phyloP scores from a whole-genome alignment of 495 filamentous ascomycete genomes.

The Copromyces sp. region DNA sequence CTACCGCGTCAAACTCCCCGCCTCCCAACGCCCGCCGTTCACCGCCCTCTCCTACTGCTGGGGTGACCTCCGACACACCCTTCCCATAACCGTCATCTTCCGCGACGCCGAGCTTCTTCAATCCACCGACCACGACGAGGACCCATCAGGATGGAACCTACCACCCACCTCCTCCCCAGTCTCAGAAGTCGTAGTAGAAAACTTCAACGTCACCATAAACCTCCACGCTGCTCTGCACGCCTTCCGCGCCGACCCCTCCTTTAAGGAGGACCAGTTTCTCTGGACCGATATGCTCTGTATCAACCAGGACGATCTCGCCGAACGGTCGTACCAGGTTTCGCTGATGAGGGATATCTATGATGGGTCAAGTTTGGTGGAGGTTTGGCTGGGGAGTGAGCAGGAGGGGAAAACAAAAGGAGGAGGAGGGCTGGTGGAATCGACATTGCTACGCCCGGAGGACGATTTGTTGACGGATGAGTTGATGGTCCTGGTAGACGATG shows the following conservation, averaged over 20 bases:
- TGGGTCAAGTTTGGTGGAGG: constrained; percentile 3
- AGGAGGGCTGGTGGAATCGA: neutral
- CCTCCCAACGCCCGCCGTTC: neutral
- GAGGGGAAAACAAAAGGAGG: neutral
- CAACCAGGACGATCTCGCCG: constrained; percentile 7
- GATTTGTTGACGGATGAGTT: neutral
- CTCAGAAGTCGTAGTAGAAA: neutral
- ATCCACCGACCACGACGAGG: neutral
- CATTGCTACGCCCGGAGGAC: neutral
- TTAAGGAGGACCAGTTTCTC: neutral
- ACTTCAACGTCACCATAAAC: neutral
- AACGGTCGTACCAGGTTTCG: constrained; percentile 6
- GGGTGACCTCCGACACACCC: neutral
- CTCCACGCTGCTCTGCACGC: constrained; percentile 3
- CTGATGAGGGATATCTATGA: constrained; percentile 11
- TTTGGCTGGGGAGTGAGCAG: constrained; percentile 9
- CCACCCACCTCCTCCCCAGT: neutral
- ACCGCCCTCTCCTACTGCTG: neutral
- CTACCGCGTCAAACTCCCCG: neutral
- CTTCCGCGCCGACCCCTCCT: constrained; percentile 1
- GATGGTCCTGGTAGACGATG: neutral
- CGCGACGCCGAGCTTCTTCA: neutral
- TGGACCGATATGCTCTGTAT: constrained; percentile 16
- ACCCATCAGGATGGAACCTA: neutral
- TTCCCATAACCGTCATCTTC: neutral